Percentiles rank a stretch among this genome's conserved stretches.
phyloP scores from a whole-genome alignment of 306 rosid genomes.

The Argentina anserina region DNA sequence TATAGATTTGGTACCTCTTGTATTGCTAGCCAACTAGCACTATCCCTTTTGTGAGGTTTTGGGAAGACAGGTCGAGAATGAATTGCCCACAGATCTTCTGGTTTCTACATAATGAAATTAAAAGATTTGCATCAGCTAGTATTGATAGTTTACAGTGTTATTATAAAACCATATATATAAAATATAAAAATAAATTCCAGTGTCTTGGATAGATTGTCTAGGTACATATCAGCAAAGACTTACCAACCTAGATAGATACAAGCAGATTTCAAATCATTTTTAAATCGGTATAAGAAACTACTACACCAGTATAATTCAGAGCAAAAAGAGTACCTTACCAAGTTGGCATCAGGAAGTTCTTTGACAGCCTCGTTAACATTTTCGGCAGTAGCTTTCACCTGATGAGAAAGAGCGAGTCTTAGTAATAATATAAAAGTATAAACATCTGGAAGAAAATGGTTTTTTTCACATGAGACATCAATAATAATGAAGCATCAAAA shows the following conservation, averaged over 20 bases:
- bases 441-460: neutral
- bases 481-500: constrained; percentile 15
- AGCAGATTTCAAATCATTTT: neutral
- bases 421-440: neutral
- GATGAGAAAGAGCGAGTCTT: constrained; percentile 10
- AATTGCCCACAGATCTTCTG: constrained; percentile 89
- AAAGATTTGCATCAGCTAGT: constrained; percentile 18
- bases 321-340: constrained; percentile 76
- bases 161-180: no score
- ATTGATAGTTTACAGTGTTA: neutral
- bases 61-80: constrained; percentile 79
- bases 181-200: no score
- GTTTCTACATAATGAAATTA: constrained; percentile 51
- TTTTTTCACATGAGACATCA: neutral
- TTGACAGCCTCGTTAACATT: constrained; percentile 87
- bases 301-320: constrained; percentile 20
- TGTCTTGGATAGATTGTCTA: neutral
- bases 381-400: constrained; percentile 91
- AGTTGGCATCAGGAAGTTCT: constrained; percentile 98
- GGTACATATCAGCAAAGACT: neutral
- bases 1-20: constrained; percentile 53
- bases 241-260: neutral
- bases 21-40: constrained; percentile 85
- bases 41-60: constrained; percentile 75
- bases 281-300: neutral